Conservation (phyloP, 306 rosid species). For the Erythrophleum fordii region DNA sequence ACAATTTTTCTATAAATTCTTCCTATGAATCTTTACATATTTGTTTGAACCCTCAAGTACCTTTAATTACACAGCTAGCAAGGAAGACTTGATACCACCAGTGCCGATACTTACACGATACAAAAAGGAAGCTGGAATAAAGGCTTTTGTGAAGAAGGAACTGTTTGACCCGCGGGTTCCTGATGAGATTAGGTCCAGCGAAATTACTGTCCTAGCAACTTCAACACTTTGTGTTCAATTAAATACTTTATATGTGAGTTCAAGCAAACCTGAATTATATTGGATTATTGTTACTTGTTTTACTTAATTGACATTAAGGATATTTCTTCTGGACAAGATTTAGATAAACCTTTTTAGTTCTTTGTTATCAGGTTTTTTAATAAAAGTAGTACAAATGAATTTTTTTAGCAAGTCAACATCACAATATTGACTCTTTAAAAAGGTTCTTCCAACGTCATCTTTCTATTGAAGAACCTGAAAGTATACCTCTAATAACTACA, state of each 20-base stretch:
- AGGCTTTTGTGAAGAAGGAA: slow-evolving; percentile 98
- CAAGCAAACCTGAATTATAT: slow-evolving; percentile 33
- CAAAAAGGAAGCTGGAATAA: slow-evolving; percentile 90
- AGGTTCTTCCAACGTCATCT: background rate
- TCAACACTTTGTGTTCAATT: slow-evolving; percentile 88
- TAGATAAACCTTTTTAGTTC: background rate
- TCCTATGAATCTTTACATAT: background rate
- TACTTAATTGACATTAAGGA: background rate
- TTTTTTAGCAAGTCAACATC: background rate
- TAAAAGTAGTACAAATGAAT: background rate
- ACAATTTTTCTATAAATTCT: background rate
- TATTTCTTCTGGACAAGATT: background rate
- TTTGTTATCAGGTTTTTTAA: background rate
- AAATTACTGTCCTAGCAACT: slow-evolving; percentile 77
- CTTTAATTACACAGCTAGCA: slow-evolving; percentile 70
- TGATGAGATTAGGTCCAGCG: slow-evolving; percentile 75
- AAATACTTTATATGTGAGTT: slow-evolving; percentile 92
- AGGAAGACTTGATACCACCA: slow-evolving; percentile 92
- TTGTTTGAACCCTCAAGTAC: slow-evolving; percentile 33
- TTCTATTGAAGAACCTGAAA: background rate
- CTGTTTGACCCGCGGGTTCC: slow-evolving; percentile 84
- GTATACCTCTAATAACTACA: background rate
- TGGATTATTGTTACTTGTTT: slow-evolving; percentile 20
- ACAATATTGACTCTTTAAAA: background rate
- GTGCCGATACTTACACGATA: slow-evolving; percentile 90